Conservation (phyloP, 2,329 filamentous ascomycete genomes). For the Diaporthe citri region DNA sequence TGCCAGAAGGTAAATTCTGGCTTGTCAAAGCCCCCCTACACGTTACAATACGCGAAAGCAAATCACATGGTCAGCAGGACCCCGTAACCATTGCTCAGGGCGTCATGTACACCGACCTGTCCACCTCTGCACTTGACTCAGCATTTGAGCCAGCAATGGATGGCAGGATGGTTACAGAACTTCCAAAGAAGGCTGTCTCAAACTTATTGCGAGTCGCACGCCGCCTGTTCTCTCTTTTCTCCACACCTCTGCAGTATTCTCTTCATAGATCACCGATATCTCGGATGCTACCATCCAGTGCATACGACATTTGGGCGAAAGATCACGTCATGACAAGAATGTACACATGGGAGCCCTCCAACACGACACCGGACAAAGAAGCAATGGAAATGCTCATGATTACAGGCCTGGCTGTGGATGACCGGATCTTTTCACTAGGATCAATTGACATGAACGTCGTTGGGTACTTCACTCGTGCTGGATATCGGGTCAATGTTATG, state of each 20-base stretch:
- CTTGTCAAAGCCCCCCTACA: too few species aligned
- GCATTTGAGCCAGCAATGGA: too few species aligned
- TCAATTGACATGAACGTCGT: conserved; percentile 74
- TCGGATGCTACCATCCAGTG: conserved; percentile 57
- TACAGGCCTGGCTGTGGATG: conserved; percentile 72
- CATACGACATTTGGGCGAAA: conserved; percentile 59
- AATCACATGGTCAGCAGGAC: too few species aligned
- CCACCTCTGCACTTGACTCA: too few species aligned
- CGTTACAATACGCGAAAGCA: too few species aligned
- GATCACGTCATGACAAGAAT: conserved; percentile 67
- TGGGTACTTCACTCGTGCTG: conserved; percentile 71
- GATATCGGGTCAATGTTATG: conserved; percentile 66
- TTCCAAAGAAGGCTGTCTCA: too few species aligned
- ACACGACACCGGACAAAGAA: conserved; percentile 38
- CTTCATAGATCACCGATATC: conserved; percentile 64
- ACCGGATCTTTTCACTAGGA: conserved; percentile 72
- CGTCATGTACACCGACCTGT: too few species aligned
- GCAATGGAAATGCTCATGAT: conserved; percentile 65
- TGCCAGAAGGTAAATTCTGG: too few species aligned
- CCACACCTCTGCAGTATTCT: conserved; percentile 63
- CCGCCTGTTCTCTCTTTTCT: too few species aligned
- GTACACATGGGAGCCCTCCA: conserved; percentile 68
- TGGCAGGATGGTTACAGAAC: too few species aligned
- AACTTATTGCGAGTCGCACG: too few species aligned
- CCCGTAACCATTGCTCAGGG: too few species aligned